Evolutionary conservation across 2,329 filamentous ascomycete genomes (phyloP).

Genomic region (Cladophialophora immunda): DNA sequence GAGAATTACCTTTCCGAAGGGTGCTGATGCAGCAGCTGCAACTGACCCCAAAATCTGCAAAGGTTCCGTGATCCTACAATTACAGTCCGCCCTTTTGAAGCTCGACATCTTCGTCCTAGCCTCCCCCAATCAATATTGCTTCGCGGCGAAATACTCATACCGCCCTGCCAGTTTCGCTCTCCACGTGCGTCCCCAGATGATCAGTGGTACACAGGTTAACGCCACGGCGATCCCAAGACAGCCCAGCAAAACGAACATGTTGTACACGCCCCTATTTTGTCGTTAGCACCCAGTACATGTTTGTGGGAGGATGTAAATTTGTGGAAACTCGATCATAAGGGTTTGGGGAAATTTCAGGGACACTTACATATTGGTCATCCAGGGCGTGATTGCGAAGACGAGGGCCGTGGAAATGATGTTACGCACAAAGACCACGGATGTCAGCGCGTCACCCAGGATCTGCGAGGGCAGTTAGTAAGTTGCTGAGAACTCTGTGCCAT

Average conservation of each 20-base stretch:
- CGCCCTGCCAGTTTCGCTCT: conserved; percentile 44
- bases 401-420: conserved; percentile 56
- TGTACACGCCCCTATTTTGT: conserved; percentile 46
- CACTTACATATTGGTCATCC: conserved; percentile 46
- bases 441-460: conserved; percentile 59
- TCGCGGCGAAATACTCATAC: conserved; percentile 48
- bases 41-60: no score
- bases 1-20: no score
- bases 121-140: conserved; percentile 40
- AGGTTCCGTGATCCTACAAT: not conserved
- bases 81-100: not conserved
- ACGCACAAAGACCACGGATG: conserved; percentile 55
- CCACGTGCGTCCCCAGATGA: conserved; percentile 48
- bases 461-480: conserved; percentile 35
- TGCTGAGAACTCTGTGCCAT: not conserved
- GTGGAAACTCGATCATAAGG: no score
- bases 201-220: conserved; percentile 41
- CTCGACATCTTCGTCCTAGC: not conserved
- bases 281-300: not conserved
- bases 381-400: conserved; percentile 57
- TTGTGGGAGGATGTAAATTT: not conserved
- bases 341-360: not conserved
- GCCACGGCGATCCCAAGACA: conserved; percentile 47
- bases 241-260: conserved; percentile 53
- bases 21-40: no score